Evolutionary conservation across 2,329 filamentous ascomycete genomes (phyloP), one percentile per base, ranked within the genome.

Genomic region (Paraphaeosphaeria sporulosa): DNA sequence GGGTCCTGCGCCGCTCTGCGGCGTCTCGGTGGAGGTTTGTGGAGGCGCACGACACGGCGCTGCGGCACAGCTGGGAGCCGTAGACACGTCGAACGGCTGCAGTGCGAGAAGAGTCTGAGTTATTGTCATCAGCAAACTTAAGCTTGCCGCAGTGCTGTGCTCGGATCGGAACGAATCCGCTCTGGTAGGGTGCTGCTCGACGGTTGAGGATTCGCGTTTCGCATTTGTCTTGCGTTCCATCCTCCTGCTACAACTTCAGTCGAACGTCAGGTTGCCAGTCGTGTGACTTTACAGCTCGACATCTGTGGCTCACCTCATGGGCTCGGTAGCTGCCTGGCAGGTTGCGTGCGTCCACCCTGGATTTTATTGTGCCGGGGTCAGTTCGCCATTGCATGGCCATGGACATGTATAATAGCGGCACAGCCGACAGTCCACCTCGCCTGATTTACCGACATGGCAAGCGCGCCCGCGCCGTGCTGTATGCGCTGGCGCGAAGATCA

Each of bases 401-500:
- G 12, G 17, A 19, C 19, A 51, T 51, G 48, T 32, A 19, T n/a
- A 10, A 25, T 3, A 4, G 48, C 48, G 48, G 48, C 34, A 19
- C 48, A 30, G 48, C 21, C 25, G 32, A 9, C 48, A 17, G 10
- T 38, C 15, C 13, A 32, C 48, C 48, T 40, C 21, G 48, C 48
- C 23, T 12, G 6, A 23, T 21, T 38, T 50, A 38, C 48, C 15
- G 46, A 49, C 46, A 34, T 17, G 8, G 34, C 36, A 50, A 38
- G 48, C 48, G 48, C 48, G 48, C 19, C 48, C n/a, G n/a, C n/a
- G n/a, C n/a, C n/a, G 48, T 32, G 30, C 19, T 38, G 48, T 19
- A 17, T 30, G 32, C 32, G 17, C 7, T 32, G n/a, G 13, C 21
- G 5, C 3, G 32, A 7, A 17, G 19, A 38, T 4, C 2, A 12